These are phyloP conservation scores for Boletus vinaceobasis DNA, from an alignment of 768 basidiomycete genomes.

Conservation along the genomic window DNA sequence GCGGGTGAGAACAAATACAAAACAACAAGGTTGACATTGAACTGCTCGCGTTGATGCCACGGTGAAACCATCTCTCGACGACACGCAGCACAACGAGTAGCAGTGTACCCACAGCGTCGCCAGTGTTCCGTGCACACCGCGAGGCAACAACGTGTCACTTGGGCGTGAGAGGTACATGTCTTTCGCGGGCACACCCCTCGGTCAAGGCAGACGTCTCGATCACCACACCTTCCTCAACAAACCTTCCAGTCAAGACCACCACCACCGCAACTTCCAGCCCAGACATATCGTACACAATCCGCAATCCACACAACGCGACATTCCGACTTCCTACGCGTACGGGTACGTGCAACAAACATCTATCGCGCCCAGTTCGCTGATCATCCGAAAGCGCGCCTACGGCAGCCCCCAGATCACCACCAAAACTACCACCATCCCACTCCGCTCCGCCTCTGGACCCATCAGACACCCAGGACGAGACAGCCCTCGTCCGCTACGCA, in stretches of 20 bases:
- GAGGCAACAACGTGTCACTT: slow-evolving; percentile 19
- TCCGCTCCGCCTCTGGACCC: slow-evolving; percentile 34
- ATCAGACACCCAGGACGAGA: slow-evolving; percentile 44
- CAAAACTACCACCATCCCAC: slow-evolving; percentile 40
- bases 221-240: slow-evolving; percentile 75
- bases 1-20: slow-evolving; percentile 19
- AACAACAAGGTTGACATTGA: slow-evolving; percentile 23
- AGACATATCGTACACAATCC: slow-evolving; percentile 22
- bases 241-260: slow-evolving; percentile 30
- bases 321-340: slow-evolving; percentile 66
- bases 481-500: slow-evolving; percentile 46
- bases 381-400: slow-evolving; percentile 49
- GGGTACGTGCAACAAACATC: slow-evolving; percentile 42
- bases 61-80: background rate
- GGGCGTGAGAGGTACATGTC: slow-evolving; percentile 57
- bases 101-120: background rate
- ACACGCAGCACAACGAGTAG: slow-evolving; percentile 14
- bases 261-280: slow-evolving; percentile 26
- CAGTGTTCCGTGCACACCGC: background rate
- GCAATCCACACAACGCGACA: slow-evolving; percentile 38
- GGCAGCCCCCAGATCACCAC: slow-evolving; percentile 54
- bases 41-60: background rate
- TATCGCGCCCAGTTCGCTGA: slow-evolving; percentile 16
- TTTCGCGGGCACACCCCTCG: slow-evolving; percentile 79
- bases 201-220: slow-evolving; percentile 85